Percentiles rank a stretch among this genome's conserved stretches.
Conservation (phyloP, 1,284 basidiomycete species). For the Mycosarcoma mackinlayi region DNA sequence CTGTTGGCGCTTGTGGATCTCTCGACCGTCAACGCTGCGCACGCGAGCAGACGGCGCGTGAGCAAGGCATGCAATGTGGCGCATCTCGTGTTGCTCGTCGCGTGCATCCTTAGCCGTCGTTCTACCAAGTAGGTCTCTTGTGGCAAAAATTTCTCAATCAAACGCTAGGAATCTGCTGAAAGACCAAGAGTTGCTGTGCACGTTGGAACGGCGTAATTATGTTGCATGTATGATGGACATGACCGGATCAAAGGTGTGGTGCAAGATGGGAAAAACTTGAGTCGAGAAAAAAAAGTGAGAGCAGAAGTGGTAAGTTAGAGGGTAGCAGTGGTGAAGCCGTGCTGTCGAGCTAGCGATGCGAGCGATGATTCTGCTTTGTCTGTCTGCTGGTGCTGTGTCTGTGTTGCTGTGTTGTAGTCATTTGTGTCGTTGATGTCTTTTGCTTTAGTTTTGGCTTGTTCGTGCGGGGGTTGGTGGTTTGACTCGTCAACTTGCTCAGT, state of each 20-base stretch:
- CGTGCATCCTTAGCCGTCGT: too few species aligned
- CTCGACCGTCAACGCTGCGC: background rate
- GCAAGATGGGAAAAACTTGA: background rate
- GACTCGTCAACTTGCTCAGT: background rate
- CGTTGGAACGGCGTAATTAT: too few species aligned
- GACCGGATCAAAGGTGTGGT: background rate
- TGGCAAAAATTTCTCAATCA: too few species aligned
- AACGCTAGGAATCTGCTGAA: too few species aligned
- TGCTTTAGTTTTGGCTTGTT: too few species aligned
- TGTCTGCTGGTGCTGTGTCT: too few species aligned
- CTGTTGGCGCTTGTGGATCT: slow-evolving; percentile 23
- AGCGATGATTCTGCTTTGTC: background rate
- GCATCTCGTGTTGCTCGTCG: slow-evolving; percentile 2
- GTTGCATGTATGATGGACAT: too few species aligned
- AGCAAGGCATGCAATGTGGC: background rate
- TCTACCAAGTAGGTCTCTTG: too few species aligned
- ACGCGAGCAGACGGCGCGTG: background rate
- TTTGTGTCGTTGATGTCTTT: too few species aligned
- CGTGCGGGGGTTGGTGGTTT: too few species aligned
- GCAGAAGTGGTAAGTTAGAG: background rate
- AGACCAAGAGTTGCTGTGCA: too few species aligned
- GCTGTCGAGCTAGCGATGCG: slow-evolving; percentile 1
- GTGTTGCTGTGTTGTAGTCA: too few species aligned
- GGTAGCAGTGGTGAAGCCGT: background rate
- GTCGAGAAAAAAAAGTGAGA: background rate